Evolutionary conservation across 2,329 filamentous ascomycete genomes (phyloP), one percentile per base, ranked within the genome.

Genomic region (Xylariaceae sp.): DNA sequence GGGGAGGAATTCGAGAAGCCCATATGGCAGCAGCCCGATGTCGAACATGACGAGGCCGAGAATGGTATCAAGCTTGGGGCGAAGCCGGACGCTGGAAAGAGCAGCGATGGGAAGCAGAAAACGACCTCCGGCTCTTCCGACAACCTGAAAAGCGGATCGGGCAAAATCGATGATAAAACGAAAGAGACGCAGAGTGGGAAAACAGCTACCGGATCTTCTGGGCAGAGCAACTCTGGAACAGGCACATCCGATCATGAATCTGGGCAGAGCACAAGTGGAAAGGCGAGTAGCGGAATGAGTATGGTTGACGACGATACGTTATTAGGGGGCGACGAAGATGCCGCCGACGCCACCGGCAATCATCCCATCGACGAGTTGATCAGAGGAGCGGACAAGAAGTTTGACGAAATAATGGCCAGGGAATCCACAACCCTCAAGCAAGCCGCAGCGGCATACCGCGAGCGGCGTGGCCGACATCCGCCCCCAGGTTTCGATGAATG

Each of bases 291-390:
- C 3, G 14, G 11, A 22, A 41, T 4, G 38, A 47, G 14, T 11
- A 39, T 4, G 17, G 14, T 18, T 17, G 18, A 42, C 33, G 39
- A 44, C 11, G 49, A 43, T 15, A 32, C 50, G 19, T 42, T 42
- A 12, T 41, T 39, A 30, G 36, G 39, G 36, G 45, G 45, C 40
- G 57, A 39, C n/a, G 45, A 48, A 18, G 53, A 55, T 38, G 49
- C 11, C n/a, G 50, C 57, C 17, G 58, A 49, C 46, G 48, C 60
- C 18, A 43, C 39, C 22, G 47, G 18, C 17, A 48, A 45, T 12
- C 75, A 78, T 49, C 71, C 74, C 4, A 75, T 78, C 54, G 73
- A 77, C 51, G 61, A 65, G 7, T 61, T 77, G 11, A 73, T 78
- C 35, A 61, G 64, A 17, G 59, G 62, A 1, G 72, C 74, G 30